Evolutionary conservation across 768 basidiomycete genomes (phyloP), one percentile per base, ranked within the genome.

Genomic region (Naematelia aurantialba): DNA sequence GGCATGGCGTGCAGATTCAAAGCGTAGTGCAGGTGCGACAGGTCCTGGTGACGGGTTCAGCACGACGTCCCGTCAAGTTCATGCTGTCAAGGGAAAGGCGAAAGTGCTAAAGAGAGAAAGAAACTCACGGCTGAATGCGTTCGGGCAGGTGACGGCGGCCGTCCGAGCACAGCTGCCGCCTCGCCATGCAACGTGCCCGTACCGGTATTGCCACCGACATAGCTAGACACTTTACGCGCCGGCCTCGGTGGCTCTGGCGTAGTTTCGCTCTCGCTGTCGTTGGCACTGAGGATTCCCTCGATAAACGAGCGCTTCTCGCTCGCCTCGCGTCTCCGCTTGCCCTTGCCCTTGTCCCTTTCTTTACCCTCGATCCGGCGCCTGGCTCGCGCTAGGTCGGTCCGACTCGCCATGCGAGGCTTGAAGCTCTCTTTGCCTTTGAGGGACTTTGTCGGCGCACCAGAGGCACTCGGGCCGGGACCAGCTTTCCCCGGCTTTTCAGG

Each of bases 371-470:
- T 39, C 8, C 34, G 34, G 8, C 34, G 11, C 44, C 60, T 44
- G 44, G 44, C 25, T 17, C 55, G 21, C 47, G n/a, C 45, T 17
- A 52, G 34, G 27, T 62, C 60, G 11, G 29, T 21, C 44, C 51
- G 29, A 34, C 58, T 56, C 2, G 56, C 24, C 45, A 56, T 53
- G 34, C 56, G 57, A 2, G 61, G 24, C 56, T 73, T 73, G 65
- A 59, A 73, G 4, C 55, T 54, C 52, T 73, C 71, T 53, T 73
- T 69, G 8, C 71, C 71, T 51, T 73, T 73, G 29, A 73, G 42
- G 56, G 57, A 65, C 44, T 64, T 64, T 13, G 58, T 52, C 4
- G 57, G 59, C 5, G 60, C 53, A 25, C 45, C 29, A 22, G 62
- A 24, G 12, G 55, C 62, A 19, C 39, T 53, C 21, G 27, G 55